Evolutionary conservation across 768 basidiomycete genomes (phyloP).

Genomic region (Xerocomellus intermedius): DNA sequence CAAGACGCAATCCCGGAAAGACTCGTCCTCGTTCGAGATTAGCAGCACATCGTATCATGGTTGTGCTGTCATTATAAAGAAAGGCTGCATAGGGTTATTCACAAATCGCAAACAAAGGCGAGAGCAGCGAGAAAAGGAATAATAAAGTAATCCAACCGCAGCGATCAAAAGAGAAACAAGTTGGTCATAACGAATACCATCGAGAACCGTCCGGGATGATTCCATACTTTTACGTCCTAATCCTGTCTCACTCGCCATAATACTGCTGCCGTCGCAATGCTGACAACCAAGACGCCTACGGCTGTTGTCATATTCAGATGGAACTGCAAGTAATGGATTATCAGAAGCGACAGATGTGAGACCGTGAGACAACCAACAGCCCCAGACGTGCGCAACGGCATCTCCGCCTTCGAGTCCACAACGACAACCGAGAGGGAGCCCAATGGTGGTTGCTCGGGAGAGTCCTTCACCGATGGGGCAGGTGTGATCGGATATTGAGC

Average conservation of each 20-base stretch:
- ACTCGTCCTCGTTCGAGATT: not conserved
- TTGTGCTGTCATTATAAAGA: slow-evolving; percentile 19
- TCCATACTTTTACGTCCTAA: slow-evolving; percentile 17
- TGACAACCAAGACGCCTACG: slow-evolving; percentile 61
- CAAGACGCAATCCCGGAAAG: too few species aligned
- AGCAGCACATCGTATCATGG: not conserved
- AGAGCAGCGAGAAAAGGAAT: slow-evolving; percentile 17
- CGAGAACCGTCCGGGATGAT: slow-evolving; percentile 16
- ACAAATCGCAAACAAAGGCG: slow-evolving; percentile 22
- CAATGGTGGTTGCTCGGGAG: slow-evolving; percentile 22
- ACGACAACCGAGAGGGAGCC: slow-evolving; percentile 5
- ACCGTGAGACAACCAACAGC: slow-evolving; percentile 30
- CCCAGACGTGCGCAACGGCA: slow-evolving; percentile 22
- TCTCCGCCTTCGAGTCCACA: slow-evolving; percentile 17
- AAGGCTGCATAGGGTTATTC: slow-evolving; percentile 26
- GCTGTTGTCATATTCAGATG: slow-evolving; percentile 45
- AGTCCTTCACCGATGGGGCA: slow-evolving; percentile 31
- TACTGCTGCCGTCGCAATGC: slow-evolving; percentile 70
- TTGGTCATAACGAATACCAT: slow-evolving; percentile 17
- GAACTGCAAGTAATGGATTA: slow-evolving; percentile 27
- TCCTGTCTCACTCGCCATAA: slow-evolving; percentile 65
- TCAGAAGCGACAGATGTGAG: slow-evolving; percentile 12
- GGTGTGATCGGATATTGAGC: slow-evolving; percentile 32
- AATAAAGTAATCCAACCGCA: slow-evolving; percentile 32
- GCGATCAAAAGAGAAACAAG: slow-evolving; percentile 2